Percentiles rank a stretch among this genome's conserved stretches.
These are phyloP conservation scores for Rosa chinensis DNA, from an alignment of 306 rosid genomes.

Conservation along the genomic window DNA sequence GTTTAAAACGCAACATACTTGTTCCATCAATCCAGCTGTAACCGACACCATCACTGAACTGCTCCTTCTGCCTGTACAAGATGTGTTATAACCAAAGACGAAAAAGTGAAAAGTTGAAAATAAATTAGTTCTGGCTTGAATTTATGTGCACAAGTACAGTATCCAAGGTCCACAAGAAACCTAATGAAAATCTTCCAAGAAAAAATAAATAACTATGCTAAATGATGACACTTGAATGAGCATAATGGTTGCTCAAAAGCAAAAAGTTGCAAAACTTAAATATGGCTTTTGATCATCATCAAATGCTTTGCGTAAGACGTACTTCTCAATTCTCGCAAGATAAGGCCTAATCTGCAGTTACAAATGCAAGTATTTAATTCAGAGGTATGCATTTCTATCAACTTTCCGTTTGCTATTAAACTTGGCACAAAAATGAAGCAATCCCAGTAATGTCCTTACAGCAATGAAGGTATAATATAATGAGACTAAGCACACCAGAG, in stretches of 20 bases:
- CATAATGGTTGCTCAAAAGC: constrained; percentile 7
- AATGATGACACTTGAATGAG: too few relatives aligned
- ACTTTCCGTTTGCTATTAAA: too few relatives aligned
- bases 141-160: too few relatives aligned
- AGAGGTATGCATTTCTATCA: too few relatives aligned
- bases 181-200: background rate
- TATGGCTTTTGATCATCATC: constrained; percentile 81
- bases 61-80: too few relatives aligned
- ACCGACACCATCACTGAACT: constrained; percentile 84
- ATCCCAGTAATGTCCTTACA: background rate
- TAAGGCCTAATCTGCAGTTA: constrained; percentile 70
- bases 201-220: background rate
- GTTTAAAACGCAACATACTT: constrained; percentile 46
- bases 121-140: background rate
- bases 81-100: background rate
- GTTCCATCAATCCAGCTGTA: constrained; percentile 98
- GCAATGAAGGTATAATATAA: background rate
- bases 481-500: background rate
- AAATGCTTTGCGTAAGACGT: constrained; percentile 92
- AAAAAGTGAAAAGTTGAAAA: background rate
- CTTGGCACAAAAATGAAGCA: background rate
- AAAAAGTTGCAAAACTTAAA: constrained; percentile 63
- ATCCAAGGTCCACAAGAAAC: too few relatives aligned
- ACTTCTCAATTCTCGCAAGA: constrained; percentile 91
- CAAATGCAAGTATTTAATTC: background rate